Evolutionary conservation across 2,329 filamentous ascomycete species (phyloP), one percentile per base, ranked within the genome.

Genomic region (Scopulariopsis brevicaulis): DNA sequence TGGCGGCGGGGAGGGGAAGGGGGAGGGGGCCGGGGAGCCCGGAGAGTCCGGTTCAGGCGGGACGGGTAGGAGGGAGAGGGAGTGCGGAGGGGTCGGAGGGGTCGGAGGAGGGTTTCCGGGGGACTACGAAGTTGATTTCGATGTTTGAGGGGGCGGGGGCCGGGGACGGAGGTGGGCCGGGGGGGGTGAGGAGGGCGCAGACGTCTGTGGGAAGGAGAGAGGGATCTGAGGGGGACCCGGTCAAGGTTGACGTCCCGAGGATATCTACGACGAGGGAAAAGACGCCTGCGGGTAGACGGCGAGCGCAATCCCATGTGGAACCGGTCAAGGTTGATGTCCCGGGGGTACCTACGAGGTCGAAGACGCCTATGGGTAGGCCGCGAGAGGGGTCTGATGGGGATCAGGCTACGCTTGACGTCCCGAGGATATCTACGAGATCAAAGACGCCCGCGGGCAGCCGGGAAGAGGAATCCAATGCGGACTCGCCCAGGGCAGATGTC

Each of bases 71-170:
- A 6, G 46, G 11, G 8, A n/a, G 53, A 15, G 53, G 55, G 25
- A 52, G 51, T 8, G 7, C 40, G 40, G 28, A 51, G 55, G 18
- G 3, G 14, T 24, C 20, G 4, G 25, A 51, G 55, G 18, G 3
- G 14, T 24, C 20, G 4, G 25, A 24, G 51, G 18, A 71, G 76
- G 14, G 82, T 88, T 65, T 87, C 55, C 73, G 80, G 25, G 77
- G 86, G 0, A 85, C 86, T 0, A 82, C 76, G 3, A 80, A 83
- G 4, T 73, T 90, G 22, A 85, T 90, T 57, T 80, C 80, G 46
- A 77, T 89, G 72, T 90, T 90, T 63, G 87, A 91, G 69, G 74
- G 77, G 8, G 34, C 34, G 4, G 56, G 22, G 20, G 46, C 61
- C 76, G 72, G 50, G 62, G 18, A 50, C 4, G n/a, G 10, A 24